A percentile compares a stretch with the other conserved stretches of the same genome.
Evolutionary conservation across 1,284 basidiomycete species (phyloP).

Genomic region (Somion occarium): DNA sequence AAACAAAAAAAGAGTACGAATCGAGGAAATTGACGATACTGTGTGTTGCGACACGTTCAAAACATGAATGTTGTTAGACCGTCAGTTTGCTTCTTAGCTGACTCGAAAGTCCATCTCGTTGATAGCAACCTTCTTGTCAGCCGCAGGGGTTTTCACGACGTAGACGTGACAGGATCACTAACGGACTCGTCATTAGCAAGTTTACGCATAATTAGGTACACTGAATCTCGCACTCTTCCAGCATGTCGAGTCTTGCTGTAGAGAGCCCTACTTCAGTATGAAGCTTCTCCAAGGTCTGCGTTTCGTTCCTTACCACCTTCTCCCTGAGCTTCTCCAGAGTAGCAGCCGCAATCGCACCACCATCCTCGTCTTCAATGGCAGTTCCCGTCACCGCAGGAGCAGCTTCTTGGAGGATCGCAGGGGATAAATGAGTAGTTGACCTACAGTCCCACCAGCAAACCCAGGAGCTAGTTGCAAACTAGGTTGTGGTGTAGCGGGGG

Average conservation of each 20-base stretch:
- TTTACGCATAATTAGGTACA: slow-evolving; percentile 4
- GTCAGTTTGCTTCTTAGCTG: slow-evolving; percentile 98
- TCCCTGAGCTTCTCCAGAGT: slow-evolving; percentile 64
- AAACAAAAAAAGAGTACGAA: no score
- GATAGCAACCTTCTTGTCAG: slow-evolving; percentile 92
- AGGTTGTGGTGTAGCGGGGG: slow-evolving; percentile 42
- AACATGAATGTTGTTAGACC: slow-evolving; percentile 96
- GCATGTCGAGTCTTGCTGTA: slow-evolving; percentile 99
- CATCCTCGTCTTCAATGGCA: slow-evolving; percentile 32
- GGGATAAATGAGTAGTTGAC: slow-evolving; percentile 67
- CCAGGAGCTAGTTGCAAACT: slow-evolving; percentile 40
- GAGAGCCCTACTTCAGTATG: slow-evolving; percentile 81
- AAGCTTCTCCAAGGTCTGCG: slow-evolving; percentile 98
- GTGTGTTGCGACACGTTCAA: slow-evolving; percentile 98
- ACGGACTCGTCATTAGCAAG: background rate
- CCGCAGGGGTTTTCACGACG: slow-evolving; percentile 89
- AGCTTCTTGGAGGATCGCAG: slow-evolving; percentile 71
- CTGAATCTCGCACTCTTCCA: slow-evolving; percentile 82
- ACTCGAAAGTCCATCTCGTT: slow-evolving; percentile 98
- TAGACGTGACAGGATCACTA: slow-evolving; percentile 97
- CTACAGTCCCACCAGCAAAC: slow-evolving; percentile 43
- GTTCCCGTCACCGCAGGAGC: slow-evolving; percentile 38
- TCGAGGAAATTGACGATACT: slow-evolving; percentile 99
- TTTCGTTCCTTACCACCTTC: slow-evolving; percentile 89
- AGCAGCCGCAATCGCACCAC: slow-evolving; percentile 70